These are phyloP conservation scores for Sporormia fimetaria DNA, from an alignment of 495 filamentous ascomycete genomes.

Conservation along the genomic window DNA sequence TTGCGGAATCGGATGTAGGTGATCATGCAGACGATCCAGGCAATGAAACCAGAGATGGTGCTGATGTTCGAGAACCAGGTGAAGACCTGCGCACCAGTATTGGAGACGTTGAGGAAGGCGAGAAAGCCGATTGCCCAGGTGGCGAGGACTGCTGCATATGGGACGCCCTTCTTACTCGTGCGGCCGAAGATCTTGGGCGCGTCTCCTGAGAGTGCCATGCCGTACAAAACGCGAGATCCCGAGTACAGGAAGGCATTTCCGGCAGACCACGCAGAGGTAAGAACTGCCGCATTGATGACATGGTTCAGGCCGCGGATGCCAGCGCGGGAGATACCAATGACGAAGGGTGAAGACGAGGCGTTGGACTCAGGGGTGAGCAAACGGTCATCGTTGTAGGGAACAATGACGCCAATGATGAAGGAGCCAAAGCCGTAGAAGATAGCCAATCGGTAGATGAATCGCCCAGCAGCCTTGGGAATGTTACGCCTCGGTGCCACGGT, in stretches of 20 bases:
- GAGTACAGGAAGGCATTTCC: slow-evolving; percentile 23
- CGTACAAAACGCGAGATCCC: slow-evolving; percentile 21
- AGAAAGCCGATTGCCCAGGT: slow-evolving; percentile 19
- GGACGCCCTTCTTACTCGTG: slow-evolving; percentile 17
- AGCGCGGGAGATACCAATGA: slow-evolving; percentile 16
- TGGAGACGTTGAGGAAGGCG: slow-evolving; percentile 15
- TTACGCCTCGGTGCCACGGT: slow-evolving; percentile 16
- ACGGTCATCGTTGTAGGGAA: slow-evolving; percentile 9
- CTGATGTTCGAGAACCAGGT: slow-evolving; percentile 28
- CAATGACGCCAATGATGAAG: slow-evolving; percentile 20
- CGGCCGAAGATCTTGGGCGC: slow-evolving; percentile 21
- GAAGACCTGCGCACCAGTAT: slow-evolving; percentile 21
- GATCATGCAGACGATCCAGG: slow-evolving; percentile 29
- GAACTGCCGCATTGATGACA: slow-evolving; percentile 21
- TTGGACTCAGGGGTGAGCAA: slow-evolving; percentile 9
- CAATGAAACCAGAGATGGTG: slow-evolving; percentile 30
- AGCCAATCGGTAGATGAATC: slow-evolving; percentile 19
- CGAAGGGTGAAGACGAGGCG: slow-evolving; percentile 19
- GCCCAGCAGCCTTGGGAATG: slow-evolving; percentile 18
- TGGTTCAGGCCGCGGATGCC: slow-evolving; percentile 18
- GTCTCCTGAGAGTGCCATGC: slow-evolving; percentile 14
- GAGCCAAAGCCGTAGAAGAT: slow-evolving; percentile 22
- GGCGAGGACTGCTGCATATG: slow-evolving; percentile 17
- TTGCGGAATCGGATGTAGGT: slow-evolving; percentile 38
- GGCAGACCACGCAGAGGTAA: slow-evolving; percentile 23